Evolutionary conservation across 164 flowering plant species (phyloP), one percentile per base, ranked within the genome.

Genomic region (Umbellularia californica): DNA sequence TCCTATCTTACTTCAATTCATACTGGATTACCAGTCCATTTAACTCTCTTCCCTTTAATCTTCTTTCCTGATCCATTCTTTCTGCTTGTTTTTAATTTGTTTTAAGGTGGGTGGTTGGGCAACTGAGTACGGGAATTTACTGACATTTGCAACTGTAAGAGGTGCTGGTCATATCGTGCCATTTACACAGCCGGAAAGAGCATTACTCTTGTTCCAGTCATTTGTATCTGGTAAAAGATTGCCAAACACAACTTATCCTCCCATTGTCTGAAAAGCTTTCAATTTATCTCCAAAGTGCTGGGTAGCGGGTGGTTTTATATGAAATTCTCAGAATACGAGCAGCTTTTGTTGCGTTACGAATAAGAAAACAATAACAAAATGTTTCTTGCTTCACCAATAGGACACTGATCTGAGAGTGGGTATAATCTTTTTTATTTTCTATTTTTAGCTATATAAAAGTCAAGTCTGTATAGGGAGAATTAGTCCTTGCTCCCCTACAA

Each of bases 101-200:
- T 2, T 51, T 74, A 50, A 95, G 98, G 99, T 92, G 23, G 99
- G 91, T 74, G 98, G 99, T n/a, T 95, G 97, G 98, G 85, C 75
- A 27, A 90, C 87, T 11, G 98, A 95, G 81, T 93, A 95, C 70
- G 99, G 98, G 72, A 88, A 90, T 58, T 9, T 90, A 51, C 75
- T 93, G 83, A 95, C 95, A 0, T 95, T 95, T 82, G 93, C 95
- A 9, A 95, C 98, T 3, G 99, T 95, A 14, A 86, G 99, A 77
- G 99, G 96, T 47, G 99, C 97, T 69, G 87, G 96, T 65, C 99
- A 95, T 83, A 90, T 92, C 98, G 98, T 93, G 11, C 95, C 99
- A 4, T 92, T 85, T 75, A 82, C 99, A 69, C 97, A 90, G 78
- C 99, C 99, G 17, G 83, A 92, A 79, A 88, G 98, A 77, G 97